Percentiles rank a stretch among this genome's conserved stretches.
phyloP scores from a whole-genome alignment of 2,329 filamentous ascomycete genomes.

The Xylaria sp. region DNA sequence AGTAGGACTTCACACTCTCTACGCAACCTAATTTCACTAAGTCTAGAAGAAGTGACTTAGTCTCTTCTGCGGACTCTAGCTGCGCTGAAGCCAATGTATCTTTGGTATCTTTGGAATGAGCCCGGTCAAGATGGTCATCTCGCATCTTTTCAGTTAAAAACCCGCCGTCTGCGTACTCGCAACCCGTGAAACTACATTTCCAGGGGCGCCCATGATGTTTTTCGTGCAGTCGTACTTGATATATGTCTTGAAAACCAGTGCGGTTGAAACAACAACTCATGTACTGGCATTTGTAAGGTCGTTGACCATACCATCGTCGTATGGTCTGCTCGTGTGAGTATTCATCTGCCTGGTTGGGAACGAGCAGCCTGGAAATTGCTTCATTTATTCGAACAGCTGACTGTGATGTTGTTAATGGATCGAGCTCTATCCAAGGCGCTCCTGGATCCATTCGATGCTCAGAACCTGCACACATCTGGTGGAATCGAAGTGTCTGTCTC shows the following conservation, averaged over 20 bases:
- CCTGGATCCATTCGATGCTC: slow-evolving; percentile 6
- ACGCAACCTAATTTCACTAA: not conserved
- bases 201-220: not conserved
- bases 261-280: slow-evolving; percentile 17
- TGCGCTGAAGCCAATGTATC: not conserved
- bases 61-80: not conserved
- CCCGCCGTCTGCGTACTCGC: not conserved
- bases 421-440: slow-evolving; percentile 10
- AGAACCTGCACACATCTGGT: slow-evolving; percentile 1
- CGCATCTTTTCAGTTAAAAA: not conserved
- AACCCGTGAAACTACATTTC: not conserved
- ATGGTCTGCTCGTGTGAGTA: not conserved
- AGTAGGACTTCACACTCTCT: not conserved
- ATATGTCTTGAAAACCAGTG: slow-evolving; percentile 16
- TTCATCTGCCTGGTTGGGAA: not conserved
- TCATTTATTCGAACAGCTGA: slow-evolving; percentile 8
- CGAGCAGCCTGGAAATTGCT: not conserved
- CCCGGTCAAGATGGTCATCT: not conserved
- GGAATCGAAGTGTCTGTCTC: slow-evolving; percentile 4
- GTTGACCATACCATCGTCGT: slow-evolving; percentile 18
- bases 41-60: not conserved
- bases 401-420: slow-evolving; percentile 21
- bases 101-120: not conserved
- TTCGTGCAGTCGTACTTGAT: not conserved
- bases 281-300: slow-evolving; percentile 26